Conservation (phyloP, 768 basidiomycete species). For the Phylloporus arenicola region DNA sequence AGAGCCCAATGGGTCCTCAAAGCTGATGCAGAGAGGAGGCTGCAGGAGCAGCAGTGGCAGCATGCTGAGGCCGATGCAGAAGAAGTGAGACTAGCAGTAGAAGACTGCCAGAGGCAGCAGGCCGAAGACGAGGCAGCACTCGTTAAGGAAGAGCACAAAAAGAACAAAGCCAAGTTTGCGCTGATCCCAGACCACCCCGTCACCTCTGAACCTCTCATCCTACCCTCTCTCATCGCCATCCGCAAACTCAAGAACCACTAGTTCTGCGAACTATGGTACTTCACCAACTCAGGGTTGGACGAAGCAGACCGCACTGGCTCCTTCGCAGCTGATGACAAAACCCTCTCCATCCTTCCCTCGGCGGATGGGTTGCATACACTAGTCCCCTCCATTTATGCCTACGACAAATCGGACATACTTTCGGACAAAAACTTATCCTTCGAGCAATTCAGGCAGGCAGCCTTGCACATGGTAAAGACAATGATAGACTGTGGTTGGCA, state of each 20-base stretch:
- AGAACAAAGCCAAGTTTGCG: slow-evolving; percentile 2
- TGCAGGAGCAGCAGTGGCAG: too few relatives aligned
- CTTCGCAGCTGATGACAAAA: not conserved
- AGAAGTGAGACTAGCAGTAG: too few relatives aligned
- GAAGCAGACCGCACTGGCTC: not conserved
- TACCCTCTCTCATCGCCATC: not conserved
- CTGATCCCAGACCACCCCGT: not conserved
- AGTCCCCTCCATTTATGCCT: not conserved
- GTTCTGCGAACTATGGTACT: slow-evolving; percentile 8
- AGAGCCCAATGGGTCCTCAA: too few relatives aligned
- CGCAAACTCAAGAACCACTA: not conserved
- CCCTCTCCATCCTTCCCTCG: not conserved
- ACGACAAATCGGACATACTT: not conserved
- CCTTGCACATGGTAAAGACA: slow-evolving; percentile 2
- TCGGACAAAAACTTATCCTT: slow-evolving; percentile 1
- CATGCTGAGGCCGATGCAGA: too few relatives aligned
- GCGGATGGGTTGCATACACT: not conserved
- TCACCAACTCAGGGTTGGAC: slow-evolving; percentile 11
- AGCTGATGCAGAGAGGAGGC: too few relatives aligned
- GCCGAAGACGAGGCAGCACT: not conserved
- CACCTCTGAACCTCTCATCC: not conserved
- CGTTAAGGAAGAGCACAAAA: not conserved
- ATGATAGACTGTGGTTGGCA: slow-evolving; percentile 8
- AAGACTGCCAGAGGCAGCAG: not conserved
- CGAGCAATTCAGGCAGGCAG: slow-evolving; percentile 12